A percentile compares a stretch with the other conserved stretches of the same genome.
These are phyloP conservation scores for Biscogniauxia mediterranea DNA, from an alignment of 2,329 filamentous ascomycete genomes.

Conservation along the genomic window DNA sequence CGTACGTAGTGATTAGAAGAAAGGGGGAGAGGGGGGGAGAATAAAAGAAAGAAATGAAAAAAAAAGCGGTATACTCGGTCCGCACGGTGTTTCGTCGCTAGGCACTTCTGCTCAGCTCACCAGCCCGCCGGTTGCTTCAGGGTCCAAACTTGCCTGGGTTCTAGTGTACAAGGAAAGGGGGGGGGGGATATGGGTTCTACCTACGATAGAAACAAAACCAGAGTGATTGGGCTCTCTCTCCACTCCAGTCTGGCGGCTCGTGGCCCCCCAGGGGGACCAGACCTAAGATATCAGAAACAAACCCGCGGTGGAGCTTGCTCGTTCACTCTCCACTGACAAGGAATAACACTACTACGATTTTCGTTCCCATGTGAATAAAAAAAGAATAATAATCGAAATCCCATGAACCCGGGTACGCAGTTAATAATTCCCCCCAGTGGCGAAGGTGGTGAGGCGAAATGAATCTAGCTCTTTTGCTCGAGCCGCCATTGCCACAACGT, in stretches of 20 bases:
- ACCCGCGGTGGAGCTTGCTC: background rate
- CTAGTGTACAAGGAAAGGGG: background rate
- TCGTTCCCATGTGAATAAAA: no score
- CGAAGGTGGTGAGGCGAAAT: background rate
- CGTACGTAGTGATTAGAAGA: no score
- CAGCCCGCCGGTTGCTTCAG: background rate
- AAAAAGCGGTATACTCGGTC: background rate
- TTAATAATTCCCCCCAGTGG: background rate
- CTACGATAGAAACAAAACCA: background rate
- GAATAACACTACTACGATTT: no score
- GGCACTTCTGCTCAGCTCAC: background rate
- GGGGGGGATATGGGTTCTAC: background rate
- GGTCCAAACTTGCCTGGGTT: background rate
- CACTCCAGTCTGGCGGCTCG: background rate
- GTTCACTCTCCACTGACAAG: no score
- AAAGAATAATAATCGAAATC: background rate
- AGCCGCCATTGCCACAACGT: background rate
- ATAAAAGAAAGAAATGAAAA: no score
- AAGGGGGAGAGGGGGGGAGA: no score
- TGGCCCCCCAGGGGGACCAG: no score
- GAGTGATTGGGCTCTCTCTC: background rate
- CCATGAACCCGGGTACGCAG: background rate
- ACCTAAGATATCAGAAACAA: background rate
- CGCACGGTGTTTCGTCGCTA: background rate
- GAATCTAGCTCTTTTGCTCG: background rate